Evolutionary conservation across 371 early-diverging fungal genomes (phyloP).

Genomic region (Mortierella sp.): DNA sequence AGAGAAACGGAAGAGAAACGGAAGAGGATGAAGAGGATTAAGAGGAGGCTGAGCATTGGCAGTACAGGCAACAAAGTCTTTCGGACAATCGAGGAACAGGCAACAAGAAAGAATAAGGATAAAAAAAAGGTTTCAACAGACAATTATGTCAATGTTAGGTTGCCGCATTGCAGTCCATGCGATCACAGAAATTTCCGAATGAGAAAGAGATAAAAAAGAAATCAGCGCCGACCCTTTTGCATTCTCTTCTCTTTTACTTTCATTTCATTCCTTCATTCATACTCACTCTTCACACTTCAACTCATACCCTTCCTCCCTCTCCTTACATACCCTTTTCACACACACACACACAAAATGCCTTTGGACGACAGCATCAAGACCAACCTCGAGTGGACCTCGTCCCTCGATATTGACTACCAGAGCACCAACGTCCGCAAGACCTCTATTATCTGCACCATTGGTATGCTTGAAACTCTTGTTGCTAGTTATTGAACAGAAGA

Average conservation of each 20-base stretch:
- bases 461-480: slow-evolving; percentile 50
- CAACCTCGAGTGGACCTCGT: slow-evolving; percentile 81
- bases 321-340: slow-evolving; percentile 2
- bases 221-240: background rate
- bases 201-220: background rate
- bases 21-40: background rate
- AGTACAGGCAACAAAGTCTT: background rate
- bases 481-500: too few species aligned
- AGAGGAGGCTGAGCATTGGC: background rate
- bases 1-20: background rate
- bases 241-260: background rate
- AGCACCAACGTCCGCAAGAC: slow-evolving; percentile 81
- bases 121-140: background rate
- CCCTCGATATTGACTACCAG: slow-evolving; percentile 76
- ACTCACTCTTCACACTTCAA: slow-evolving; percentile 5
- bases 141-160: background rate
- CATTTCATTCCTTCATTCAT: slow-evolving; percentile 12
- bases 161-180: background rate
- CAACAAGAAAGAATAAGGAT: background rate
- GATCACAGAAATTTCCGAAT: background rate
- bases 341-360: background rate
- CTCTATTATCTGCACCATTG: slow-evolving; percentile 89
- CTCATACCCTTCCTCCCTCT: background rate
- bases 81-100: slow-evolving; percentile 10
- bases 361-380: slow-evolving; percentile 47